Evolutionary conservation across 1,139 yeast genomes (phyloP).

Genomic region (Wickerhamiella infanticola): DNA sequence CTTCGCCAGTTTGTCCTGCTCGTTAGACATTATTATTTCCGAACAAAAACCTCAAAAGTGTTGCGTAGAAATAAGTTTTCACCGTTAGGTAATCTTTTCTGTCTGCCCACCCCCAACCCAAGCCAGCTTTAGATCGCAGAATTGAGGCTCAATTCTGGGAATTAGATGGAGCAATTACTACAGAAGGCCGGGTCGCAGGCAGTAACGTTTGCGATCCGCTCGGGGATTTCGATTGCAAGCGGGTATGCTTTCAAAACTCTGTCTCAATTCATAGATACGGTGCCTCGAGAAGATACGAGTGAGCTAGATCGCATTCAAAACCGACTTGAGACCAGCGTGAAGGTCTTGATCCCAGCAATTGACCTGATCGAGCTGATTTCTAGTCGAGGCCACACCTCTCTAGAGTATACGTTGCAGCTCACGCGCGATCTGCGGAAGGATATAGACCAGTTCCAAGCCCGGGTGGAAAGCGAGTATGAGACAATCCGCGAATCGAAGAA

Average conservation of each 20-base stretch:
- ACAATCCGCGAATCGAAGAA: slow-evolving; percentile 12
- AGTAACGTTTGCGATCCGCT: slow-evolving; percentile 62
- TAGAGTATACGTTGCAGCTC: slow-evolving; percentile 41
- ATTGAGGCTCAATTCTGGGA: no score
- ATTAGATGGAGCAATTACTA: not conserved
- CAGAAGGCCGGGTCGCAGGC: slow-evolving; percentile 58
- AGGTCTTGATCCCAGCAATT: slow-evolving; percentile 51
- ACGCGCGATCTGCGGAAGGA: slow-evolving; percentile 43
- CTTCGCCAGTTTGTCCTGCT: slow-evolving; percentile 35
- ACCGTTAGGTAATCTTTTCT: not conserved
- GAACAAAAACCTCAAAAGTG: not conserved
- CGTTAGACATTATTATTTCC: slow-evolving; percentile 9
- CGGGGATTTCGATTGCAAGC: slow-evolving; percentile 64
- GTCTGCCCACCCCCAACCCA: not conserved
- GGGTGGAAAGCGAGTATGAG: slow-evolving; percentile 25
- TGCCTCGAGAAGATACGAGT: slow-evolving; percentile 42
- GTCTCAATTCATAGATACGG: slow-evolving; percentile 39
- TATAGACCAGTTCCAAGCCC: slow-evolving; percentile 42
- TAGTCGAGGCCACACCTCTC: slow-evolving; percentile 54
- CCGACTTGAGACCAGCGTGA: slow-evolving; percentile 43
- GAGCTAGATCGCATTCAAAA: slow-evolving; percentile 30
- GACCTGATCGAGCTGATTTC: slow-evolving; percentile 55
- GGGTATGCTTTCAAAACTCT: slow-evolving; percentile 60
- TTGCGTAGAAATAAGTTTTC: not conserved
- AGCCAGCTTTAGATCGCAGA: no score